phyloP scores from a whole-genome alignment of 202 grass and related monocot species.

The Brachypodium distachyon region DNA sequence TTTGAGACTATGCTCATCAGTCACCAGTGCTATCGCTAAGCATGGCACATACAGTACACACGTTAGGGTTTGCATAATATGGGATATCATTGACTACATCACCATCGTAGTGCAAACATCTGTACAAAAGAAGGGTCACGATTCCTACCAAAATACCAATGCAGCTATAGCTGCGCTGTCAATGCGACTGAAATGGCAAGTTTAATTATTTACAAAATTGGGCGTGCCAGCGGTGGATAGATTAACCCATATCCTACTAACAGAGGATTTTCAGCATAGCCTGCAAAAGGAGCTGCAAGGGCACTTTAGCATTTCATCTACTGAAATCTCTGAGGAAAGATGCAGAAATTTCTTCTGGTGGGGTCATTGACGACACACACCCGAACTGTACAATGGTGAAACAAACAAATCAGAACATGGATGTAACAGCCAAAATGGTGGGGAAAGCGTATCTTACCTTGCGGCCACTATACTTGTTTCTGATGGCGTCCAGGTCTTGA shows the following conservation, averaged over 20 bases:
- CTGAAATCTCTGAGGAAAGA: constrained; percentile 8
- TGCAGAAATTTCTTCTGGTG: not conserved
- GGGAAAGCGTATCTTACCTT: not conserved
- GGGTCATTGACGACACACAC: constrained; percentile 1
- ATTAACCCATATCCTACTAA: not conserved
- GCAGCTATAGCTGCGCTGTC: not conserved
- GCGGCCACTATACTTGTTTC: not conserved
- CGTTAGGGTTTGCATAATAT: not conserved
- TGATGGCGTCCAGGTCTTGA: not conserved
- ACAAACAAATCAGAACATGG: not conserved
- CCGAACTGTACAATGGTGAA: constrained; percentile 20
- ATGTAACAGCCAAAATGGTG: not conserved
- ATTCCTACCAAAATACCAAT: not conserved
- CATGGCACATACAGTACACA: not conserved
- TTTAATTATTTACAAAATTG: not conserved
- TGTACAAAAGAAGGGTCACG: not conserved
- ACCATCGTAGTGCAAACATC: not conserved
- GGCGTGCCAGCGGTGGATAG: too few species aligned
- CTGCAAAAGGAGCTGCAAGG: not conserved
- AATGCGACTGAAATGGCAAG: not conserved
- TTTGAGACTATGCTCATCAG: not conserved
- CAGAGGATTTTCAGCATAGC: not conserved
- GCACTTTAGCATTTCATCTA: not conserved
- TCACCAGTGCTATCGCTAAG: not conserved
- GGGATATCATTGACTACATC: not conserved